Base-by-base conservation (phyloP, 2,329 filamentous ascomycete species). In the Monosporascus sp. region DNA sequence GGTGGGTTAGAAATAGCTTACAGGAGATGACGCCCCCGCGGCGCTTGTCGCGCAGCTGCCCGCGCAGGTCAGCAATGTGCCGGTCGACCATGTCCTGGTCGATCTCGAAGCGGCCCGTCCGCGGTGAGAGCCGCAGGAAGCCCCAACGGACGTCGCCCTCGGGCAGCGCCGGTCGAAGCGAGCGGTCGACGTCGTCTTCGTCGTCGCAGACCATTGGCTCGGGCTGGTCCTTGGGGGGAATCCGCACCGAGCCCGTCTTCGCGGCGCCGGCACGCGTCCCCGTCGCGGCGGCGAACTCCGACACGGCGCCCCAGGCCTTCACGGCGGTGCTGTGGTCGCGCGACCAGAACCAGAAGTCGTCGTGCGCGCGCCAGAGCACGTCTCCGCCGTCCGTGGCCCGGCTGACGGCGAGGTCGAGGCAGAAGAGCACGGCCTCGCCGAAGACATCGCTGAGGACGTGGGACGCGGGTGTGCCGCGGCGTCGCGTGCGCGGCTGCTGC, bases 51-150 rank as follows among this genome's bases (percentile, higher is more conserved):
- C 65, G 64, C n/a, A 85, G 75, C 58, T 85, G 82, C 27, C 69
- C 75, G 49, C 72, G 69, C 11, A 85, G 72, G 63, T 85, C 80
- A 37, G 69, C 59, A 35, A 83, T 75, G 56, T 85, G 82, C 14
- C 71, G 66, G 47, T 77, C 70, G 4, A 85, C 78, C 58, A 79
- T 72, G 4, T 68, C 58, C 55, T 78, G 75, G 55, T 84, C 78
- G 48, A 84, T 81, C 45, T 74, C 61, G 67, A 81, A 84, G 37
- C 72, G 72, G 15, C 75, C 75, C 17, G 70, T 63, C 11, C 68
- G 57, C 5, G 73, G 63, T 54, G 81, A 73, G 1, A 84, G 71
- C 43, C 71, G 67, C 46, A 84, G 68, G 60, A 83, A 82, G 0
- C 81, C 82, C 72, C 81, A 81, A 17, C 72, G 72, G 37, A 84